These are phyloP conservation scores for Neopestalotiopsis rosae DNA, from an alignment of 2,329 filamentous ascomycete genomes.

Conservation along the genomic window DNA sequence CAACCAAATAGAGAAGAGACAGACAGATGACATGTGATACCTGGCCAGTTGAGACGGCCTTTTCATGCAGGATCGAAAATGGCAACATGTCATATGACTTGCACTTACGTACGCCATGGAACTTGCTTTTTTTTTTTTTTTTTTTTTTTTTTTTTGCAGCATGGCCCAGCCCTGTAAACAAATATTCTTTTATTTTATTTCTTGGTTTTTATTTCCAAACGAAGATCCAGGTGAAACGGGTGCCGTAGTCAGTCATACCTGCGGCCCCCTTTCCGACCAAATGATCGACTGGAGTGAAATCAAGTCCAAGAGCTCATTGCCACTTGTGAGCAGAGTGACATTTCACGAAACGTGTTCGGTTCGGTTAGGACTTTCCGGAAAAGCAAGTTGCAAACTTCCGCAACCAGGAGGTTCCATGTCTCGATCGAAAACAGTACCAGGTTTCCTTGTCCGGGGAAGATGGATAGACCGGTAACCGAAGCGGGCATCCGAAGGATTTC, in stretches of 20 bases:
- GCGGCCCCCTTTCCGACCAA: not conserved
- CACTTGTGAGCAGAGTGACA: not conserved
- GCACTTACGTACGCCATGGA: not conserved
- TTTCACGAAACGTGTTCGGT: not conserved
- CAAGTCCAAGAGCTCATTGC: not conserved
- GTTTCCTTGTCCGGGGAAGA: not conserved
- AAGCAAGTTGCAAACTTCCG: not conserved
- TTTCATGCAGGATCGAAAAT: not conserved
- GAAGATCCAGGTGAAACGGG: not conserved
- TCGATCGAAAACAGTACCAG: not conserved
- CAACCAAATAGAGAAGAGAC: not conserved
- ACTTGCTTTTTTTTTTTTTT: not conserved
- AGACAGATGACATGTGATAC: not conserved
- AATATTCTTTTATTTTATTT: too few species aligned
- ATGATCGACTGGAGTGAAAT: not conserved
- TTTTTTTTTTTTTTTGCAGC: constrained; percentile 2
- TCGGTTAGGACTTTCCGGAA: not conserved
- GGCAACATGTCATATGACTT: not conserved
- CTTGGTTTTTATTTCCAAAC: too few species aligned
- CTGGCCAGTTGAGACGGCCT: not conserved
- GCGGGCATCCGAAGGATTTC: not conserved
- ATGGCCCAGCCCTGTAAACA: not conserved
- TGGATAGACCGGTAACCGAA: not conserved
- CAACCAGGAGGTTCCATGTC: not conserved
- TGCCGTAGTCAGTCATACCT: not conserved